phyloP scores from a whole-genome alignment of 805 yeast genomes.

The Sungouiella thailandica region DNA sequence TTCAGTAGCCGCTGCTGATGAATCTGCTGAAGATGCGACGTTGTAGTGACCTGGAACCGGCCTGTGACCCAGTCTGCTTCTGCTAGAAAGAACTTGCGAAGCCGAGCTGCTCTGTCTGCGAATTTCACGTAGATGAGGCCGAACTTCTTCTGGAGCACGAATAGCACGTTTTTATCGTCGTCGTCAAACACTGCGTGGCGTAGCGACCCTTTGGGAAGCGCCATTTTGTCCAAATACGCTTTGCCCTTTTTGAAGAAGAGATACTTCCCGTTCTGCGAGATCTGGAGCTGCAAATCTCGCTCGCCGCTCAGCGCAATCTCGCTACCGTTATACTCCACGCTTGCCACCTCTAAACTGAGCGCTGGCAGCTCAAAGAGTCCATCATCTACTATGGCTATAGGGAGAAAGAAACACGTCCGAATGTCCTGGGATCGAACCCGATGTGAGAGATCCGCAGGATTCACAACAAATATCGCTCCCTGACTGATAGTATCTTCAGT shows the following conservation, averaged over 20 bases:
- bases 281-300: slow-evolving; percentile 7
- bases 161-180: slow-evolving; percentile 1
- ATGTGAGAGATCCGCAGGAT: slow-evolving; percentile 8
- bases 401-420: slow-evolving; percentile 11
- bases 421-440: slow-evolving; percentile 8
- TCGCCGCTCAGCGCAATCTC: slow-evolving; percentile 4
- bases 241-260: slow-evolving; percentile 6
- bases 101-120: slow-evolving; percentile 1
- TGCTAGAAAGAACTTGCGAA: not conserved
- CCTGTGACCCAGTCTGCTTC: not conserved
- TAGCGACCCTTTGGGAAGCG: slow-evolving; percentile 6
- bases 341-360: slow-evolving; percentile 4
- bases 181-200: slow-evolving; percentile 1
- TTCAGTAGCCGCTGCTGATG: slow-evolving; percentile 4
- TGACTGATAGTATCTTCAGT: slow-evolving; percentile 7
- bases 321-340: slow-evolving; percentile 13
- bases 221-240: slow-evolving; percentile 13
- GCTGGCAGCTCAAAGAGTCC: slow-evolving; percentile 13
- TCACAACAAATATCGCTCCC: slow-evolving; percentile 9
- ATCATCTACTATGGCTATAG: slow-evolving; percentile 6
- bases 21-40: slow-evolving; percentile 5
- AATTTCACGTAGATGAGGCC: slow-evolving; percentile 10
- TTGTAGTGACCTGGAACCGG: slow-evolving; percentile 2
- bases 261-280: slow-evolving; percentile 6
- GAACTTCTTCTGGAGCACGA: slow-evolving; percentile 11